Base-by-base conservation (phyloP, 106 monocot species). In the Narthecium ossifragum region DNA sequence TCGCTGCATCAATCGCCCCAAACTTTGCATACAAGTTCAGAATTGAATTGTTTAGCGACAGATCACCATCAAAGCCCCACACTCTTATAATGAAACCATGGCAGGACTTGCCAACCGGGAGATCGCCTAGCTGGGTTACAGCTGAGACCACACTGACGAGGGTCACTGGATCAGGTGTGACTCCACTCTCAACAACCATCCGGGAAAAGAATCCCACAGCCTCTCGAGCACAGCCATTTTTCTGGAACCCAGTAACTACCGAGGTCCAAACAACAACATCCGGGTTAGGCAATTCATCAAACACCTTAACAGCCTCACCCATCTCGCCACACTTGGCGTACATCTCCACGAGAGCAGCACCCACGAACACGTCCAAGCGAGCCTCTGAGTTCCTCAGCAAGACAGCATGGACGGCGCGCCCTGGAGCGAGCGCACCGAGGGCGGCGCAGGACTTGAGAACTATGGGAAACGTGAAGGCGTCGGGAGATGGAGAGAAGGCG, bases 181-280 rank as follows among this genome's bases (percentile, higher is more conserved):
- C 52, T 5, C 22, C 12, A 28, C 78, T 58, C 17, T 61, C 78
- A 15, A 68, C 45, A 23, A 79, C 27, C 72, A 80, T 74, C 25
- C 20, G 14, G 2, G 66, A 65, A 46, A 86, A 91, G 60, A 91
- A 78, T 1, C 58, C 59, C 23, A 80, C 49, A 0, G 82, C 86
- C 8, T 52, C 46, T 17, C 38, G 34, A 4, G 76, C 52, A 18
- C 53, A 2, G 13, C 70, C 70, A 55, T 85, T 86, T 60, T 64
- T 65, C 58, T 79, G 69, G 59, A 73, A 83, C 39, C 75, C 85
- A 46, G 70, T 36, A 21, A 86, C 59, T 34, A 91, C 55, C 2
- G 91, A 67, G 41, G 82, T 91, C 70, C 73, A 78, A 8, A 86
- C 60, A 40, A 73, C 82, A 21, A 71, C 76, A 46, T 91, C 90